Evolutionary conservation across 192 early-diverging fungal species (phyloP).

Genomic region (Umbelopsis ramanniana): DNA sequence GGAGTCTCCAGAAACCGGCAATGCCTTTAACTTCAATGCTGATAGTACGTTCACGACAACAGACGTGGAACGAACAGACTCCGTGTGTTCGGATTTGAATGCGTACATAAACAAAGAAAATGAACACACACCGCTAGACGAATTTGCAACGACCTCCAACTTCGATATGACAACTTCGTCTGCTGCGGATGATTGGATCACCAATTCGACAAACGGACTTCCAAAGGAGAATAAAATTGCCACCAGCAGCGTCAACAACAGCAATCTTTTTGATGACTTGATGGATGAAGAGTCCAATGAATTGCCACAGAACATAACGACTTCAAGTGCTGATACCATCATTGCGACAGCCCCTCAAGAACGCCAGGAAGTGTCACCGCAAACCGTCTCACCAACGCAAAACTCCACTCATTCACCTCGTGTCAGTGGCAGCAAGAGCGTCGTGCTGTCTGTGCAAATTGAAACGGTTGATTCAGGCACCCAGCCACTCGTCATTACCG

Average conservation of each 20-base stretch:
- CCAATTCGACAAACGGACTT: not conserved
- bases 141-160: too few species aligned
- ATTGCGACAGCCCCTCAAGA: not conserved
- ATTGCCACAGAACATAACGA: not conserved
- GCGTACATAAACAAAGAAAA: too few species aligned
- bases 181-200: not conserved
- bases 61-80: too few species aligned
- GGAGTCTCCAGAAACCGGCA: not conserved
- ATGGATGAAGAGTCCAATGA: not conserved
- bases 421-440: not conserved
- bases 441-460: constrained; percentile 8
- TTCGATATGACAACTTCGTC: not conserved
- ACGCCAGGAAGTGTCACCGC: not conserved
- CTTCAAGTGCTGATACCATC: not conserved
- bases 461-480: not conserved
- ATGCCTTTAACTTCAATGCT: not conserved
- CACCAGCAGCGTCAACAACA: too few species aligned
- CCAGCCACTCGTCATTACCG: not conserved
- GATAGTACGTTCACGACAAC: too few species aligned
- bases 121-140: too few species aligned
- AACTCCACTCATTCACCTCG: not conserved
- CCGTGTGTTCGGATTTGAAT: too few species aligned
- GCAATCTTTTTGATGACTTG: not conserved
- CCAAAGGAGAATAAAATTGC: not conserved
- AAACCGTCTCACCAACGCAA: not conserved